Conservation (phyloP, 192 early-diverging fungal genomes). For the Entophlyctis luteolus region DNA sequence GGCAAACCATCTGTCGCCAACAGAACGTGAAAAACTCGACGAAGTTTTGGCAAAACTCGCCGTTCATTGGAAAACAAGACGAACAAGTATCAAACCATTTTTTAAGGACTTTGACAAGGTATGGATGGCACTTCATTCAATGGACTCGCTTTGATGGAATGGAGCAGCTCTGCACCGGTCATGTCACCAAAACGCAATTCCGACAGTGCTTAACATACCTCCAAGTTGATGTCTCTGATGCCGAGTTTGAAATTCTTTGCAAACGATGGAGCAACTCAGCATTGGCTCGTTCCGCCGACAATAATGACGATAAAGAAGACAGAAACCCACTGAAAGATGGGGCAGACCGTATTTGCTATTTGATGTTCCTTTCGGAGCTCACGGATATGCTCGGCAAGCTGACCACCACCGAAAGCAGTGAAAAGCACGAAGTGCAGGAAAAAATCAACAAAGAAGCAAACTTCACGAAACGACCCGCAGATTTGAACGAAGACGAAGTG, state of each 20-base stretch:
- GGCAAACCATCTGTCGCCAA: conserved; percentile 18
- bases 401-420: too few relatives aligned
- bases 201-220: conserved; percentile 49
- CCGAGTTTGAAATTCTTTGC: conserved; percentile 47
- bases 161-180: conserved; percentile 46
- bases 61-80: conserved; percentile 39
- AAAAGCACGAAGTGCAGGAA: background rate
- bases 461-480: background rate
- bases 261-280: conserved; percentile 40
- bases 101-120: conserved; percentile 57
- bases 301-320: conserved; percentile 7
- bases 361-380: conserved; percentile 44
- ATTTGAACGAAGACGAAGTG: conserved; percentile 24
- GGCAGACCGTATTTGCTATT: conserved; percentile 44
- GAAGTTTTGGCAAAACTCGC: conserved; percentile 35
- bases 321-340: conserved; percentile 32
- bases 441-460: background rate
- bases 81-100: conserved; percentile 51
- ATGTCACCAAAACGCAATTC: conserved; percentile 52
- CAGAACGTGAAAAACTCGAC: conserved; percentile 31
- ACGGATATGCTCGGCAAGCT: conserved; percentile 20
- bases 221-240: conserved; percentile 39
- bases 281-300: background rate
- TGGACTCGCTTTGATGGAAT: background rate
- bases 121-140: background rate